phyloP scores from a whole-genome alignment of 108 stramenopile species.

The Fistulifera pelliculosa region DNA sequence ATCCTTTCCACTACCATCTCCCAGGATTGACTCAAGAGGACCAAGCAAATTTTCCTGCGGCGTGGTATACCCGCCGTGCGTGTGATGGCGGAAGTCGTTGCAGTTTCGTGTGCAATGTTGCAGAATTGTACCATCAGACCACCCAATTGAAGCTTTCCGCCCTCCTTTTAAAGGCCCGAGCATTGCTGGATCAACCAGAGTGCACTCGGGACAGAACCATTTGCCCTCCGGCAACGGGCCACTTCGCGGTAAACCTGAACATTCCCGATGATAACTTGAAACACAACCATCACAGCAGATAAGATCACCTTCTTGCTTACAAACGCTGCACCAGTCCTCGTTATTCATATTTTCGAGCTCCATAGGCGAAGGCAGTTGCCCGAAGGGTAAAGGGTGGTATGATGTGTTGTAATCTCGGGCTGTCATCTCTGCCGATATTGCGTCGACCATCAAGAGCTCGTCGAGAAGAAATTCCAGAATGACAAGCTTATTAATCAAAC shows the following conservation, averaged over 20 bases:
- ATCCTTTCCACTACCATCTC: not conserved
- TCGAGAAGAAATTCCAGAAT: slow-evolving; percentile 78
- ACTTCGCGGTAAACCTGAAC: slow-evolving; percentile 32
- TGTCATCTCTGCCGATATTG: slow-evolving; percentile 42
- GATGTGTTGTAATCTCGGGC: slow-evolving; percentile 21
- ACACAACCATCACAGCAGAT: slow-evolving; percentile 79
- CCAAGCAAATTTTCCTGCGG: too few relatives aligned
- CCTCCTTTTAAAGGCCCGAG: slow-evolving; percentile 47
- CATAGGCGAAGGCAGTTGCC: slow-evolving; percentile 20
- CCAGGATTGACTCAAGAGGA: too few relatives aligned
- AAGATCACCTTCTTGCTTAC: slow-evolving; percentile 67
- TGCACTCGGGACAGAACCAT: slow-evolving; percentile 80
- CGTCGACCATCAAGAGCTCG: slow-evolving; percentile 52
- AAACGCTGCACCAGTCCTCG: slow-evolving; percentile 60
- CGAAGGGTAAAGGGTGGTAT: slow-evolving; percentile 22
- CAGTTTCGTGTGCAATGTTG: not conserved
- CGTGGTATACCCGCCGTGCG: not conserved
- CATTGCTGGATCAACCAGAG: slow-evolving; percentile 42
- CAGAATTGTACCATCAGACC: slow-evolving; percentile 28
- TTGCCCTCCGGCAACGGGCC: slow-evolving; percentile 51
- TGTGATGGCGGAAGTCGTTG: not conserved
- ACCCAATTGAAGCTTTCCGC: slow-evolving; percentile 51
- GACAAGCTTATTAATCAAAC: slow-evolving; percentile 41
- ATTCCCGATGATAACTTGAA: slow-evolving; percentile 53
- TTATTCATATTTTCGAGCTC: slow-evolving; percentile 57